Conservation (phyloP, 345 rosid genomes). For the Brassica incana region DNA sequence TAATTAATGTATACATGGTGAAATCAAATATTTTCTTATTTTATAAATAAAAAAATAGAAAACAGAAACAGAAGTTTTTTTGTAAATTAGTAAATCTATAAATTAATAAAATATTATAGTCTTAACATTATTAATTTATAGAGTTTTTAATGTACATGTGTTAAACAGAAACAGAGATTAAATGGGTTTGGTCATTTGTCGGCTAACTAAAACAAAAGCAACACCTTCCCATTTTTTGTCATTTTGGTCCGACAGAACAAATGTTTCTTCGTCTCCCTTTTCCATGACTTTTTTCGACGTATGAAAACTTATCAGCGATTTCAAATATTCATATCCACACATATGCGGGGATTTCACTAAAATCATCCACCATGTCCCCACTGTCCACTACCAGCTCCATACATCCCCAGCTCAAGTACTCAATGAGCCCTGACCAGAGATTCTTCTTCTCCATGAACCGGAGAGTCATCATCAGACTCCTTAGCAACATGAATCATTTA, state of each 20-base stretch:
- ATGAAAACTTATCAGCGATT: slow-evolving; percentile 2
- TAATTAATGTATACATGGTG: too few relatives aligned
- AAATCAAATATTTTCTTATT: too few relatives aligned
- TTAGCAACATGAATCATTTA: background rate
- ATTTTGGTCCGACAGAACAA: slow-evolving; percentile 18
- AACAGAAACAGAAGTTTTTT: too few relatives aligned
- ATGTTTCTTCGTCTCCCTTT: background rate
- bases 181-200: background rate
- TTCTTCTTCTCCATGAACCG: background rate
- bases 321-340: background rate
- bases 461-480: background rate
- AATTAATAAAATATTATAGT: too few relatives aligned
- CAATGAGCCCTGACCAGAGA: background rate
- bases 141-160: background rate
- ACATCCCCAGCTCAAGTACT: background rate
- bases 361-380: background rate
- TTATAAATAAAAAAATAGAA: too few relatives aligned
- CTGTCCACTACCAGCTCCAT: background rate
- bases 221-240: slow-evolving; percentile 5
- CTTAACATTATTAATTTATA: too few relatives aligned
- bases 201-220: slow-evolving; percentile 1
- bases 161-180: background rate
- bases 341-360: background rate
- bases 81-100: too few relatives aligned
- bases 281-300: background rate